Base-by-base conservation (phyloP, 805 yeast genomes). In the Starmerella gropengiesseri region DNA sequence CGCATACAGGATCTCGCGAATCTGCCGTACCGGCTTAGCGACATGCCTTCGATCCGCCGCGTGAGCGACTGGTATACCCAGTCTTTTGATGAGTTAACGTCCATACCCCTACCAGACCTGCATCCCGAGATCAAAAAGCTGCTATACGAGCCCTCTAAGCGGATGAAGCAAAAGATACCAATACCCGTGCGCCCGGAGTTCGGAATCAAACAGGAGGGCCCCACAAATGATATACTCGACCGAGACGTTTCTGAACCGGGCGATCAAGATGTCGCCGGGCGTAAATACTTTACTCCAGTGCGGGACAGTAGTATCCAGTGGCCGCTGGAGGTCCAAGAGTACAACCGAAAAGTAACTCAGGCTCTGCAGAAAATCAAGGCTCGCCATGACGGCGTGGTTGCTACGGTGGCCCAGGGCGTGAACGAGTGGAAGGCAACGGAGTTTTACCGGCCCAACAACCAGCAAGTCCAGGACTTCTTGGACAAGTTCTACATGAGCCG, bases 21-120 rank as follows among this genome's bases (percentile, higher is more conserved):
- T 20, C 71, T 91, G 23, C 95, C 95, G 0, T 68, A 77, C 52
- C 86, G 84, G 0, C 67, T 86, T 42, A 71, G 69, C 51, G 68
- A 76, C 23, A 78, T 78, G 75, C 84, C 85, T 1, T 76, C 85
- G 3, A 83, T 87, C 38, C 65, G 73, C 40, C 71, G 77, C 50
- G 95, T 85, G 14, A 73, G 78, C 47, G 75, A 84, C 57, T 86
- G 95, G 95, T 86, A 85, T 59, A 87, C 87, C 1, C 91, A 84
- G 58, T 78, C 89, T 7, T 86, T 86, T 60, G 86, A 84, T 53
- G 67, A 85, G 57, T 69, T 85, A 51, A 75, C 80, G n/a, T 60
- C 69, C 11, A 61, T 86, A 32, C 73, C 75, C 11, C 70, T 71
- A 44, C 89, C 89, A 1, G 56, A 55, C 25, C 65, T 78, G 34